Base-by-base conservation (phyloP, 805 yeast species). In the Saccharomycopsis fibuligera region DNA sequence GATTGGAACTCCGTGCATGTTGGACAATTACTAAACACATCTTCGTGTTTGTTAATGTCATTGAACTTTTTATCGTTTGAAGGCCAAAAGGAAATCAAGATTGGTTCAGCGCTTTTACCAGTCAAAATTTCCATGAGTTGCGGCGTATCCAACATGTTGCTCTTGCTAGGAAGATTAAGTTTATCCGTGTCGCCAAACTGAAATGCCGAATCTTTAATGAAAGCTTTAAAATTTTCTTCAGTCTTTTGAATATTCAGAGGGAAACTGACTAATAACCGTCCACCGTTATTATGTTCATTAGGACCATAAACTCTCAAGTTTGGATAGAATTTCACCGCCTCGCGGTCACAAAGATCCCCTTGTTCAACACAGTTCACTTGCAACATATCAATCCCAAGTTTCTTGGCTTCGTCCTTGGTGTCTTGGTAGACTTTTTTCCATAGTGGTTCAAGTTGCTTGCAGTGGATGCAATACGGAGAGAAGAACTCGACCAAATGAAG, bases 391-490 rank as follows among this genome's bases (percentile, higher is more conserved):
- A 83, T 69, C 2, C 70, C 69, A 44, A 75, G 56, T 6, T 64
- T 56, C 16, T 67, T 60, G 40, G 74, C 72, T 35, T 76, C 80
- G 8, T 64, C 61, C 33, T 71, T 63, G 57, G 77, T 74, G 3
- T 64, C 62, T 22, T 68, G 57, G 66, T 78, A 86, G 0, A 91
- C 75, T 48, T 74, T 69, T 50, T 79, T 75, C 97, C 98, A 93
- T 5, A 68, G 72, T 1, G 99, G 98, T 2, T 86, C 93, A 46
- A 93, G 67, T 5, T 67, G 70, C 53, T 68, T 74, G 67, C 99
- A 93, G 65, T 91, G 98, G 5, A 68, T 62, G 62, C 99, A 93
- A 59, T 82, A 82, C 0, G 99, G 99, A 29, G 96, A 87, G 62
- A 67, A 93, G 65, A 88, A 90, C 66, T 91, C 96, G 30, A 91